A percentile compares a stretch with the other conserved stretches of the same genome.
phyloP scores from a whole-genome alignment of 257 asterid genomes.

The Fraxinus cuspidata region DNA sequence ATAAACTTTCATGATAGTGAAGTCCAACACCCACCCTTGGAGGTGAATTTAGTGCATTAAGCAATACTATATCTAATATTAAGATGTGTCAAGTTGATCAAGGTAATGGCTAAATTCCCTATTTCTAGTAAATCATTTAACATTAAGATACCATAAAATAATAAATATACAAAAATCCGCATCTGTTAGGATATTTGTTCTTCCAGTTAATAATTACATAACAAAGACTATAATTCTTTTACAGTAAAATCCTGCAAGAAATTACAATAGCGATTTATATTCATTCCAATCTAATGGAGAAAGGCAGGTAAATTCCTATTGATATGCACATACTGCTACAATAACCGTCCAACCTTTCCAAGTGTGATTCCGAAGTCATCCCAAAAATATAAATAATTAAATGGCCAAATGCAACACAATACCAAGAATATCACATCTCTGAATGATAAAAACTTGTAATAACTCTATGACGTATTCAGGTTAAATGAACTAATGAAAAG shows the following conservation, averaged over 20 bases:
- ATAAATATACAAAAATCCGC: background rate
- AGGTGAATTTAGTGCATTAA: background rate
- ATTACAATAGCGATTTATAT: background rate
- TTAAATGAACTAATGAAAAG: conserved; percentile 17
- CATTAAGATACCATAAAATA: background rate
- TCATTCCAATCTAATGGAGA: background rate
- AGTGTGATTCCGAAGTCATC: background rate
- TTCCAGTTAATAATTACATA: background rate
- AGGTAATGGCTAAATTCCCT: conserved; percentile 1
- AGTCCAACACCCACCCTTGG: background rate
- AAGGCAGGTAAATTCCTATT: conserved; percentile 7
- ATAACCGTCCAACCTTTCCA: background rate
- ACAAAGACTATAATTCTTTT: background rate
- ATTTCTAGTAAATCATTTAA: conserved; percentile 1
- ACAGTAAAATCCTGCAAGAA: background rate
- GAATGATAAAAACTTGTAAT: background rate
- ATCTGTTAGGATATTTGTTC: background rate
- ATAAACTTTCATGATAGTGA: conserved; percentile 15
- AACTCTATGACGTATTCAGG: conserved; percentile 5
- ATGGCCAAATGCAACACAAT: background rate
- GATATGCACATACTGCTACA: background rate
- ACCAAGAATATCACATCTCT: background rate
- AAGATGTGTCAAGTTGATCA: conserved; percentile 2
- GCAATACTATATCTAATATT: background rate
- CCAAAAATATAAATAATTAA: background rate